phyloP scores from a whole-genome alignment of 164 flowering plant species.

The Piper betle region DNA sequence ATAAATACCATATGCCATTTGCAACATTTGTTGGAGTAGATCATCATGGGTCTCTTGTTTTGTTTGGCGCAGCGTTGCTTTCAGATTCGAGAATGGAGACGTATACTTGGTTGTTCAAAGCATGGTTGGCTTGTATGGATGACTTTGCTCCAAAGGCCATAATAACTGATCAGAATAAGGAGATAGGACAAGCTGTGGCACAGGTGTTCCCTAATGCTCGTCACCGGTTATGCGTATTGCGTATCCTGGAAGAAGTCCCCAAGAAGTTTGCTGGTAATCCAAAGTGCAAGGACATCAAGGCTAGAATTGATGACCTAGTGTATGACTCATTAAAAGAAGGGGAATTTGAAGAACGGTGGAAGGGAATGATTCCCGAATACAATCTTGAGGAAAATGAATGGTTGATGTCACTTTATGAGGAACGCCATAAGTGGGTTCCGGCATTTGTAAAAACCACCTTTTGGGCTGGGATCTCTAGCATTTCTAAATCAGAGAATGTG shows the following conservation, averaged over 20 bases:
- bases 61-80: slow-evolving; percentile 4
- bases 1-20: slow-evolving; percentile 3
- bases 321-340: slow-evolving; percentile 1
- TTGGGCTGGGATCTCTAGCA: slow-evolving; percentile 5
- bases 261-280: slow-evolving; percentile 1
- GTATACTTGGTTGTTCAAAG: slow-evolving; percentile 7
- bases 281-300: slow-evolving; percentile 1
- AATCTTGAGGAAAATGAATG: slow-evolving; percentile 6
- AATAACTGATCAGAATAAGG: slow-evolving; percentile 6
- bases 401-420: neutral
- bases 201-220: slow-evolving; percentile 4
- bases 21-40: slow-evolving; percentile 5
- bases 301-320: slow-evolving; percentile 2
- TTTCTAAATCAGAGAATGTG: slow-evolving; percentile 3
- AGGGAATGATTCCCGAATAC: slow-evolving; percentile 3
- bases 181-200: slow-evolving; percentile 1
- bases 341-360: slow-evolving; percentile 9
- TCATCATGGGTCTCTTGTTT: slow-evolving; percentile 4
- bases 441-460: slow-evolving; percentile 2
- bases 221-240: slow-evolving; percentile 6
- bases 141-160: slow-evolving; percentile 6
- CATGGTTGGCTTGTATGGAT: slow-evolving; percentile 9
- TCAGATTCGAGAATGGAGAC: slow-evolving; percentile 3
- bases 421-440: slow-evolving; percentile 2
- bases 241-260: neutral